Percentiles rank a stretch among this genome's conserved stretches.
These are phyloP conservation scores for Hura crepitans DNA, from an alignment of 441 rosid genomes.

Conservation along the genomic window DNA sequence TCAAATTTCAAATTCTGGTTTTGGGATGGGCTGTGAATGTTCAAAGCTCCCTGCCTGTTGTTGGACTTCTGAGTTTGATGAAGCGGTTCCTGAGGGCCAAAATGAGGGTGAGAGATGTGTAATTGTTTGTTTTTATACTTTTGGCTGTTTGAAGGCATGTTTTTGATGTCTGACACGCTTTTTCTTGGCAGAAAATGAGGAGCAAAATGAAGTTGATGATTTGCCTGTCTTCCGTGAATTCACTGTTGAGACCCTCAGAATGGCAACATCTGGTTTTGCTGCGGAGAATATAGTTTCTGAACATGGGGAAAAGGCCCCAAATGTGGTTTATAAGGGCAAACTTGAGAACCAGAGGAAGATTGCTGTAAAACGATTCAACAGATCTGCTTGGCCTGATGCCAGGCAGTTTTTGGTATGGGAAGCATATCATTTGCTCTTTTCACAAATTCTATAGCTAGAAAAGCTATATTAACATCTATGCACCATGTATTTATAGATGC, in stretches of 20 bases:
- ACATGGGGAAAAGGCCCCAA: conserved; percentile 70
- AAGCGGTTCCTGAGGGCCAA: conserved; percentile 32
- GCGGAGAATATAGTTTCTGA: conserved; percentile 63
- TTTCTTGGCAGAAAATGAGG: conserved; percentile 46
- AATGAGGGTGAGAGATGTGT: conserved; percentile 38
- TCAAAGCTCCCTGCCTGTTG: conserved; percentile 46
- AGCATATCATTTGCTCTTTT: conserved; percentile 1
- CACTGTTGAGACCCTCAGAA: conserved; percentile 56
- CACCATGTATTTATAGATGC: not conserved
- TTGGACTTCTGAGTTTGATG: conserved; percentile 34
- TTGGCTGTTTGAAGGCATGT: conserved; percentile 8
- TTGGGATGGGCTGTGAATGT: conserved; percentile 53
- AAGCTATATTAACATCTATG: not conserved
- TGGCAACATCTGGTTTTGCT: conserved; percentile 74
- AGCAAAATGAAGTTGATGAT: conserved; percentile 38
- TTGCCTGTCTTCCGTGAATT: conserved; percentile 53
- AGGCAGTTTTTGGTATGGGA: conserved; percentile 70
- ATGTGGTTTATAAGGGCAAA: conserved; percentile 73
- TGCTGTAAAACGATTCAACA: conserved; percentile 67
- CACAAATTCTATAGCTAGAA: not conserved
- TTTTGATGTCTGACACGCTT: conserved; percentile 22
- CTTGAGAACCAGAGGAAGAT: conserved; percentile 49
- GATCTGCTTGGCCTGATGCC: conserved; percentile 81
- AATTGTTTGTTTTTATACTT: not conserved
- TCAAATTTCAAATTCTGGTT: conserved; percentile 16